Evolutionary conservation across 2,329 filamentous ascomycete genomes (phyloP), one percentile per base, ranked within the genome.

Genomic region (Dactylellina drechsleri): DNA sequence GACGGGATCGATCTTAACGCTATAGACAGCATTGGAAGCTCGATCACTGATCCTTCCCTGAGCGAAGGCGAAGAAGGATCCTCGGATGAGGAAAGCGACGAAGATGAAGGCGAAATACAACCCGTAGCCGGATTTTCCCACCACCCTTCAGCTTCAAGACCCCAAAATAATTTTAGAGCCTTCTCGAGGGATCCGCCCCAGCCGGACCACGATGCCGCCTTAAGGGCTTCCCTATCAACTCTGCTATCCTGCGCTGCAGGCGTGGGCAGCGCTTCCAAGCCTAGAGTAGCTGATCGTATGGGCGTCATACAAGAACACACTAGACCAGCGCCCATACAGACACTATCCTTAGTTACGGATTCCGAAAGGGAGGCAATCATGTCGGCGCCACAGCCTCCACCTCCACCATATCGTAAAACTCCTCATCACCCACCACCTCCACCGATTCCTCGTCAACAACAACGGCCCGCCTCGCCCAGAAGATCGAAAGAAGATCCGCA

Each of bases 171-270:
- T n/a, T 75, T 70, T 53, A 59, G 76, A 26, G 65, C 61, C 15
- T 77, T 75, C 26, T 75, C 71, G 23, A 31, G 81, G 78, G 40
- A 82, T 81, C 76, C 61, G n/a, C 62, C 70, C n/a, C 92, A 92
- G 78, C 90, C 92, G 56, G 93, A 98, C 79, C 93, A 98, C 79
- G 95, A 99, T 79, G 95, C 93, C 31, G 95, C 93, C 1, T 86
- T 99, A 10, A 90, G 95, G 40, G 93, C 95, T 18, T 97, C 92
- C 57, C 86, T 99, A n/a, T 97, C 93, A 0, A 98, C 95, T 0
- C 86, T 99, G 12, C 87, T 99, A 12, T 97, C 94, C n/a, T 96
- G 92, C 79, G 94, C 93, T 0, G 93, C 93, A 2, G 95, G 94
- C 0, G 95, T 94, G 0, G 88, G 95, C 50, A 91, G 91, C 2